phyloP scores from a whole-genome alignment of 2,329 filamentous ascomycete genomes.

The Bisporella sp. region DNA sequence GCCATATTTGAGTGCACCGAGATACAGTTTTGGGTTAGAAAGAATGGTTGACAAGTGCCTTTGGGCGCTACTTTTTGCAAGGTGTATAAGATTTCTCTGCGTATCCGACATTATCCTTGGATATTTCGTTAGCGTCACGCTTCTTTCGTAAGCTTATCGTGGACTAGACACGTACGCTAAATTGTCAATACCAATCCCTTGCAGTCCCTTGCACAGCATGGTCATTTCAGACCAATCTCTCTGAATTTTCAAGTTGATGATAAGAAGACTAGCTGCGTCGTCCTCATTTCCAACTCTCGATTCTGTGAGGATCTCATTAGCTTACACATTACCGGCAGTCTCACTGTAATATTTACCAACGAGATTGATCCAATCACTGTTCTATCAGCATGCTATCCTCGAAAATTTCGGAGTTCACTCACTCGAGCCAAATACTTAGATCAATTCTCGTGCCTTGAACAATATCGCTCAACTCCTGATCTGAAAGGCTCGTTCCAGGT shows the following conservation, averaged over 20 bases:
- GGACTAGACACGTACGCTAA: slow-evolving; percentile 25
- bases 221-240: slow-evolving; percentile 47
- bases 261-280: slow-evolving; percentile 31
- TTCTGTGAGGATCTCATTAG: slow-evolving; percentile 2
- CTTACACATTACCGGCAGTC: background rate
- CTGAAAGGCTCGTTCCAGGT: slow-evolving; percentile 24
- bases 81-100: slow-evolving; percentile 40
- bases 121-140: background rate
- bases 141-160: background rate
- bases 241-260: slow-evolving; percentile 42
- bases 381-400: background rate
- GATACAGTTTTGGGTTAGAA: slow-evolving; percentile 37
- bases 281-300: slow-evolving; percentile 7
- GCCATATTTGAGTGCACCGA: slow-evolving; percentile 43
- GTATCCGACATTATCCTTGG: slow-evolving; percentile 38
- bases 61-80: slow-evolving; percentile 43
- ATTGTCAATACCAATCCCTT: slow-evolving; percentile 41
- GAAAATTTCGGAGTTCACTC: slow-evolving; percentile 8
- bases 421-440: slow-evolving; percentile 42
- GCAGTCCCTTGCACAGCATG: slow-evolving; percentile 40
- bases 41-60: slow-evolving; percentile 43
- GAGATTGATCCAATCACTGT: slow-evolving; percentile 30
- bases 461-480: slow-evolving; percentile 32
- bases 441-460: slow-evolving; percentile 40
- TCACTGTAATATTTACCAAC: slow-evolving; percentile 21